Evolutionary conservation across 192 early-diverging fungal genomes (phyloP).

Genomic region (Podochytrium sp.): DNA sequence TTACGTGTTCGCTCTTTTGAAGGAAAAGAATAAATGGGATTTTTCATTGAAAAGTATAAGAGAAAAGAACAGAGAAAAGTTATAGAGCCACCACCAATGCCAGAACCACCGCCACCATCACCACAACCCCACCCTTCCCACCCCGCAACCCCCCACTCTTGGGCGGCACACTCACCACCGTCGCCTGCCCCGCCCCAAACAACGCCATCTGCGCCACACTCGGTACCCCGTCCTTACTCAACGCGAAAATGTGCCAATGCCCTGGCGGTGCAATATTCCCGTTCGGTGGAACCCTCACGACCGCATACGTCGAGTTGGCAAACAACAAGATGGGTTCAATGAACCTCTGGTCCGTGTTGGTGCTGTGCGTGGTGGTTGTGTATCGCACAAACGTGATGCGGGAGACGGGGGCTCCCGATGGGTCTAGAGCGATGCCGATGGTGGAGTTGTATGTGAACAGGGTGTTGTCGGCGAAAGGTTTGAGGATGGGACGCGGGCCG

Average conservation of each 20-base stretch:
- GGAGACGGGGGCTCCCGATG: constrained; percentile 13
- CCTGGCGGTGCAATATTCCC: constrained; percentile 40
- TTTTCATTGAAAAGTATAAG: no score
- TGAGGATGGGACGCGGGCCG: neutral
- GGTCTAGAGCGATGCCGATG: constrained; percentile 23
- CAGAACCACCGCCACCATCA: no score
- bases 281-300: constrained; percentile 37
- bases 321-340: constrained; percentile 36
- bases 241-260: constrained; percentile 47
- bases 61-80: no score
- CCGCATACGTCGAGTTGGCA: neutral
- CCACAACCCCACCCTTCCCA: no score
- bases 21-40: no score
- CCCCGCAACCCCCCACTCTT: no score
- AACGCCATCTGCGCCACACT: constrained; percentile 24
- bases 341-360: constrained; percentile 50
- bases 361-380: constrained; percentile 44
- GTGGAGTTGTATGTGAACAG: constrained; percentile 27
- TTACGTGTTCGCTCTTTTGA: no score
- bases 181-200: constrained; percentile 6
- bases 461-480: constrained; percentile 23
- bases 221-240: constrained; percentile 35
- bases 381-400: constrained; percentile 39
- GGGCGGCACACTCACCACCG: neutral
- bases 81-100: no score